Evolutionary conservation across 768 basidiomycete genomes (phyloP), one percentile per base, ranked within the genome.

Genomic region (Pulveroboletus sp.): DNA sequence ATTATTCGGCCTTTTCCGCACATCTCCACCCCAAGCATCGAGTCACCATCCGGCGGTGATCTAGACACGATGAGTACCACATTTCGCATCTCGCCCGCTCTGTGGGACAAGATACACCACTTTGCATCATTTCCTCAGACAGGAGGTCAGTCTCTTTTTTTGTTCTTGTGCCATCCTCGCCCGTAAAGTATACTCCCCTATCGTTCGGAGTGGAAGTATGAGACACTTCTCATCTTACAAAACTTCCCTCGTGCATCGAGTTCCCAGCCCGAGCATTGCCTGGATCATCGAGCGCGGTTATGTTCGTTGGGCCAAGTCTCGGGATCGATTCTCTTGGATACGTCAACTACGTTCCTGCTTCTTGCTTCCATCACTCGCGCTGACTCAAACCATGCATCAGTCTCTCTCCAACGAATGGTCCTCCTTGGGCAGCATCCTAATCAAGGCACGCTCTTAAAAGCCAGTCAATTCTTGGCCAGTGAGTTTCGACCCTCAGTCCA

Each of bases 371-470:
- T 39, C n/a, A 7, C 8, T 28, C 21, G 26, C 50, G 33, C 57
- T 66, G 37, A 64, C 27, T 4, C n/a, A 21, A 6, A 18, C 28
- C 10, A 4, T 39, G 4, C n/a, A 18, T n/a, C 60, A 90, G 94
- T 98, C 4, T 96, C 93, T 0, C 76, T 97, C 17, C 89, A 96
- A 69, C 95, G 98, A 71, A 97, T 99, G 94, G 92, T 96, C 43
- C 79, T 89, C 47, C 97, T 99, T 63, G 95, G 95, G 0, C 93
- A 96, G 73, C 89, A 97, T 62, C 94, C 95, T 0, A 86, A 83
- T 47, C 91, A 95, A 65, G 95, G 95, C 0, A 99, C 95, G 0
- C 76, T 99, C 10, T 71, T 97, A n/a, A 87, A 86, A 63, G 96
- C 90, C 0, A 86, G 86, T 58, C 90, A 93, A 64, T 95, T 95